Base-by-base conservation (phyloP, 768 basidiomycete species). In the Mrakia hoshinonis region DNA sequence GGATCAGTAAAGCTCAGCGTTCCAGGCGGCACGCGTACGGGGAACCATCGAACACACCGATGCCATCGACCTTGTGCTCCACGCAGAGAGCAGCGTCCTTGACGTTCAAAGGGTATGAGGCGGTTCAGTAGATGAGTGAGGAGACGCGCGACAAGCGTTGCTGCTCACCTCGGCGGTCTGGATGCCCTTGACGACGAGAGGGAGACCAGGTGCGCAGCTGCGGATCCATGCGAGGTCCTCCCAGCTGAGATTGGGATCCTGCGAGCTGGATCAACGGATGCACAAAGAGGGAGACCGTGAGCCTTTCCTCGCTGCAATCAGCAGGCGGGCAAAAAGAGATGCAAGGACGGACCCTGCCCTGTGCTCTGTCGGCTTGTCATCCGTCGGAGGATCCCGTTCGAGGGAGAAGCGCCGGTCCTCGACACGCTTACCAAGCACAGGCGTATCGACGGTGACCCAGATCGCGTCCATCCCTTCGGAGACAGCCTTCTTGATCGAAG, bases 11-110 rank as follows among this genome's bases (percentile, higher is more conserved):
- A 15, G 18, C 29, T 22, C 54, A 29, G 4, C 29, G 15, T 31
- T 26, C 4, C 13, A 6, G 51, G 29, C 31, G 31, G 10, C 6
- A 29, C 0, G 11, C 24, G 22, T 18, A 5, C 6, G 6, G 58
- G 15, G 54, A 7, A 34, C n/a, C 26, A 31, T 13, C 54, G 54
- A 55, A 34, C 54, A 26, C 20, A 61, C 58, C 81, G 11, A 82
- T 79, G 0, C 81, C 82, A 31, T 79, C 78, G 60, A 79, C 80
- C 9, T 82, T 82, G 61, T 81, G 75, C 39, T 82, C 75, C 12
- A 80, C 73, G 4, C 81, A 79, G 9, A 77, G 73, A 29, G 76
- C 75, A 7, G 80, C 81, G 71, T 81, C 55, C 46, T 51, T 18
- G 2, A 10, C 12, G 15, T 9, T 49, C 49, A 49, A 52, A 36